Evolutionary conservation across 768 basidiomycete genomes (phyloP), one percentile per base, ranked within the genome.

Genomic region (Psilocybe cyanescens): DNA sequence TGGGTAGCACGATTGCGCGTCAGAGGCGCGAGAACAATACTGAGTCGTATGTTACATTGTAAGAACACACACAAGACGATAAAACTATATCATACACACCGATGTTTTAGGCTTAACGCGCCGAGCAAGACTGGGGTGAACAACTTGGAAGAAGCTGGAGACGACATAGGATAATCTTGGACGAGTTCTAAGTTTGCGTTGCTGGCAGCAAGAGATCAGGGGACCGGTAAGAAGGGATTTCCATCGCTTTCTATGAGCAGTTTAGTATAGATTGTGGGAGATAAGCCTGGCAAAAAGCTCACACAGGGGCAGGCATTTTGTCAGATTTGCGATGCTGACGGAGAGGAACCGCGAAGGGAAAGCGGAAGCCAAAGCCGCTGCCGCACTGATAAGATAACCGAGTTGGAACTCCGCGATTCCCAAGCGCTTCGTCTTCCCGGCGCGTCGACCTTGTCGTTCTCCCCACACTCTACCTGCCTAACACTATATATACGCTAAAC

Each of bases 1-100:
- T 64, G 19, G 39, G 66, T 64, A 8, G 58, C 60, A 12, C 66
- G 56, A 17, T 62, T 64, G 29, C 66, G 60, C 3, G 66, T 67
- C 55, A 67, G 41, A 28, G 66, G 66, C 5, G 66, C 66, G 5
- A 67, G 60, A 16, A 67, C 51, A 24, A 67, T 58, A 11, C 66
- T 67, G 24, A 14, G 24, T 3, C 5, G 17, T 45, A 29, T 2
- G 16, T 12, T 11, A 31, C 3, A 11, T 17, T 16, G 28, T 30
- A 7, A 44, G 49, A 51, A 24, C 2, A n/a, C 8, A 12, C 14
- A 16, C 12, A 1, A 3, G 8, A n/a, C 8, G 19, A 31, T 1
- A 29, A 17, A 1, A 30, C 1, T 41, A 12, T 16, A 41, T 44
- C n/a, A 44, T 11, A 17, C 55, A 50, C 31, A 60, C 65, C 65